These are phyloP conservation scores for Phialophora macrospora DNA, from an alignment of 2,329 filamentous ascomycete genomes.

Conservation along the genomic window DNA sequence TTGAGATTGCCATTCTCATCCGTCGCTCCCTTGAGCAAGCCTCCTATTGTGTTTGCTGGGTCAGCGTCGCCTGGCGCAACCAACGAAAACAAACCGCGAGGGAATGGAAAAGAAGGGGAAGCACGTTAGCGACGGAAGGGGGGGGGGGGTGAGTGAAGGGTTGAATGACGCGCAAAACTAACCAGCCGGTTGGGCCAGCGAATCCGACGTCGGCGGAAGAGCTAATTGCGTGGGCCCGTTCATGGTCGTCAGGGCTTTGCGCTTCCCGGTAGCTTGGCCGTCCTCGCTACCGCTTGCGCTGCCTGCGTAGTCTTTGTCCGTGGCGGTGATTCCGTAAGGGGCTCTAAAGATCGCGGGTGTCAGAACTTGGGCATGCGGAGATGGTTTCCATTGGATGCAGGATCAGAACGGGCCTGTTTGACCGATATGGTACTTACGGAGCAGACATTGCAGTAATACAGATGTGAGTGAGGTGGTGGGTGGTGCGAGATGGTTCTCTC, in stretches of 20 bases:
- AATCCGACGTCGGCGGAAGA: conserved; percentile 46
- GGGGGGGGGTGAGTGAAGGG: not conserved
- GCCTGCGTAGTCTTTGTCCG: conserved; percentile 42
- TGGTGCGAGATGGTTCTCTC: not conserved
- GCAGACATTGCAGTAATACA: not conserved
- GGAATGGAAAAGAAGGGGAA: not conserved
- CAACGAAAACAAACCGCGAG: not conserved
- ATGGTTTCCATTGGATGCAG: not conserved
- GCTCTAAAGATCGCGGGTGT: conserved; percentile 1
- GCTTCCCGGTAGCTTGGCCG: conserved; percentile 48
- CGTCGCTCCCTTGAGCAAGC: conserved; percentile 54
- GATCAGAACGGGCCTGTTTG: not conserved
- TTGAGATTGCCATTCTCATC: conserved; percentile 64
- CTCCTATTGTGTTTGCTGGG: conserved; percentile 45
- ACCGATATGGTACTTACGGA: not conserved
- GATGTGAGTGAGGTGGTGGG: not conserved
- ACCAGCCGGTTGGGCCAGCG: conserved; percentile 48
- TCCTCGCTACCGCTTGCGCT: conserved; percentile 45
- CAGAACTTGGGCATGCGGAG: not conserved
- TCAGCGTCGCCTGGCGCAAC: not conserved
- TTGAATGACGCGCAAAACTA: conserved; percentile 13
- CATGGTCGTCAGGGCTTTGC: conserved; percentile 22
- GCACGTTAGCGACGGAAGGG: not conserved
- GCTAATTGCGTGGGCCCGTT: conserved; percentile 26
- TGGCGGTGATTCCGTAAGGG: conserved; percentile 31